Evolutionary conservation across 371 early-diverging fungal species (phyloP).

Genomic region (Lichtheimia hyalospora): DNA sequence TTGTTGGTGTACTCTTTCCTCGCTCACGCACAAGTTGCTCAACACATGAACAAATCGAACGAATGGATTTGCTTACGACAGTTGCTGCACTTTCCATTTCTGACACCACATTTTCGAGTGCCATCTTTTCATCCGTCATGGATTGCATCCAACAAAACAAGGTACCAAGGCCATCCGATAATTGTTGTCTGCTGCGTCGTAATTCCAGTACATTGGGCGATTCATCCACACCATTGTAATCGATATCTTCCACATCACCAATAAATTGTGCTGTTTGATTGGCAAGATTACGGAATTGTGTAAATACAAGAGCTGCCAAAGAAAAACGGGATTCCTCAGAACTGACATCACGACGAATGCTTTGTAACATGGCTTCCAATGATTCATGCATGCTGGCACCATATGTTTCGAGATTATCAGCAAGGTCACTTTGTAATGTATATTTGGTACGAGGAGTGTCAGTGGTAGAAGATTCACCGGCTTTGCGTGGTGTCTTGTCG

Average conservation of each 20-base stretch:
- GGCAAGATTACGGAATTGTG: conserved; percentile 50
- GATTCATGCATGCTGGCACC: conserved; percentile 40
- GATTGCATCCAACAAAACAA: conserved; percentile 66
- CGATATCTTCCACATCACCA: conserved; percentile 42
- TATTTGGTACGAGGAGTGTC: conserved; percentile 11
- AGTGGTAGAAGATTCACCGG: background rate
- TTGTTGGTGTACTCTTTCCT: background rate
- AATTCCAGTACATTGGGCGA: conserved; percentile 22
- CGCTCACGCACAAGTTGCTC: conserved; percentile 19
- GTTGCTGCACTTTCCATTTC: conserved; percentile 25
- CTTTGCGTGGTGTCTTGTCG: background rate
- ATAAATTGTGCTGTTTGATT: conserved; percentile 45
- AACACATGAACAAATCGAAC: conserved; percentile 23
- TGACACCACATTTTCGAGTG: conserved; percentile 8
- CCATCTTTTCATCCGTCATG: conserved; percentile 50
- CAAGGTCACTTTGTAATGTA: conserved; percentile 25
- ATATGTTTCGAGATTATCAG: conserved; percentile 36
- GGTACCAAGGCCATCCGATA: conserved; percentile 67
- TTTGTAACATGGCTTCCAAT: conserved; percentile 27
- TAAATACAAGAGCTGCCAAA: conserved; percentile 54
- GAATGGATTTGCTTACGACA: conserved; percentile 23
- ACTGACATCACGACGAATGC: conserved; percentile 7
- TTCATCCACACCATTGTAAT: conserved; percentile 24
- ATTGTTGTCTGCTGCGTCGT: conserved; percentile 30
- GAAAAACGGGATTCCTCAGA: conserved; percentile 37